These are phyloP conservation scores for Setaria italica DNA, from an alignment of 202 grass and related monocot genomes.

Conservation along the genomic window DNA sequence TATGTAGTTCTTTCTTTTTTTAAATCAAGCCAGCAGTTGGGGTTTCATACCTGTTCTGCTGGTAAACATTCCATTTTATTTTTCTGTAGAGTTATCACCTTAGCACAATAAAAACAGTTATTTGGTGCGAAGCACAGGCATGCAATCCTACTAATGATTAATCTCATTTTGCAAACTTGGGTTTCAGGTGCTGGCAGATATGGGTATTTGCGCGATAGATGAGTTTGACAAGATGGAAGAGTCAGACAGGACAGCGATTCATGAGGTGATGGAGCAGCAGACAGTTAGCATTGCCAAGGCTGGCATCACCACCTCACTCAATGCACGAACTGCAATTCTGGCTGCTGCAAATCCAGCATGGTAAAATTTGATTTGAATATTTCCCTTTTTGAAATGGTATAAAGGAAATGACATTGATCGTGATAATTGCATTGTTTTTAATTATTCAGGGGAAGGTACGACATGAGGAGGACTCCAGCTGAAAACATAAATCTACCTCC, in stretches of 20 bases:
- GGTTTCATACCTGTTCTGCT: conserved; percentile 2
- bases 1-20: background rate
- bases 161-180: conserved; percentile 16
- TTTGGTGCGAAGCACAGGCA: conserved; percentile 1
- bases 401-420: background rate
- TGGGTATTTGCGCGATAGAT: conserved; percentile 99
- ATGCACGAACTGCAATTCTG: conserved; percentile 96
- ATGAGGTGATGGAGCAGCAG: conserved; percentile 99
- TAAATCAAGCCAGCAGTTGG: conserved; percentile 1
- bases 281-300: conserved; percentile 99
- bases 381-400: background rate
- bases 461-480: conserved; percentile 97
- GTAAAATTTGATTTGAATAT: conserved; percentile 56
- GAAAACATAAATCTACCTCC: conserved; percentile 99
- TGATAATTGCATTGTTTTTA: conserved; percentile 24
- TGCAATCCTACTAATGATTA: conserved; percentile 30
- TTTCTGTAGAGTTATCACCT: conserved; percentile 4
- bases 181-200: conserved; percentile 95
- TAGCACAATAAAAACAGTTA: conserved; percentile 27
- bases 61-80: background rate
- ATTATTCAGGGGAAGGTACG: conserved; percentile 90
- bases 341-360: conserved; percentile 98
- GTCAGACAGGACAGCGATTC: conserved; percentile 97
- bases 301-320: conserved; percentile 98
- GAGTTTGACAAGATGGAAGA: conserved; percentile 99